Evolutionary conservation across 2,329 filamentous ascomycete species (phyloP).

Genomic region (Penicillium sp.): DNA sequence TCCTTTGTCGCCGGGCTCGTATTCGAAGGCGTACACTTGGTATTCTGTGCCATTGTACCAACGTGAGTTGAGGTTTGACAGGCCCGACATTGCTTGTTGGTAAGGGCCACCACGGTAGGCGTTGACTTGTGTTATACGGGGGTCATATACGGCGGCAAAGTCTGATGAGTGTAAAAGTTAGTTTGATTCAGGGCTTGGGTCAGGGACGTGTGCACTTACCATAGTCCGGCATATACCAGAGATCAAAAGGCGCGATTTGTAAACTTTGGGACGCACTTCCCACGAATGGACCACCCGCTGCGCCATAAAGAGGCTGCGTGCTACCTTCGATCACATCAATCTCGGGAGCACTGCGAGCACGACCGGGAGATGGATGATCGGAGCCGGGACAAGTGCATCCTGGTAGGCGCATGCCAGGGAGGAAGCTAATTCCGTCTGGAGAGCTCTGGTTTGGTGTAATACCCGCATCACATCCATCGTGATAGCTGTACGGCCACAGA

Average conservation of each 20-base stretch:
- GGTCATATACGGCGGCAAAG: constrained; percentile 65
- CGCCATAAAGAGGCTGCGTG: constrained; percentile 53
- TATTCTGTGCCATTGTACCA: constrained; percentile 67
- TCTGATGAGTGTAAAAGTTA: constrained; percentile 38
- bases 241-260: constrained; percentile 69
- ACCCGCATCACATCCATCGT: constrained; percentile 66
- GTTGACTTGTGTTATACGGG: constrained; percentile 58
- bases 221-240: constrained; percentile 67
- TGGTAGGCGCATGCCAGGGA: constrained; percentile 70
- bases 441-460: constrained; percentile 73
- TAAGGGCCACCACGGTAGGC: constrained; percentile 61
- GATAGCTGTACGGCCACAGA: constrained; percentile 73
- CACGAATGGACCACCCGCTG: constrained; percentile 45
- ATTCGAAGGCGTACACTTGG: constrained; percentile 65
- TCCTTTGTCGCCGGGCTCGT: constrained; percentile 59
- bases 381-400: constrained; percentile 65
- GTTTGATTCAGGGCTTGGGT: background rate
- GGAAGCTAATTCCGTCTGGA: constrained; percentile 63
- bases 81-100: constrained; percentile 63
- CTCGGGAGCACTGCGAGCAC: constrained; percentile 67
- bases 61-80: constrained; percentile 63
- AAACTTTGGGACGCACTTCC: constrained; percentile 66
- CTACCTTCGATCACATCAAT: constrained; percentile 73
- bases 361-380: constrained; percentile 67
- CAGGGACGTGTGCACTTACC: constrained; percentile 30